phyloP scores from a whole-genome alignment of 768 basidiomycete species.

The Lentinula boryana region DNA sequence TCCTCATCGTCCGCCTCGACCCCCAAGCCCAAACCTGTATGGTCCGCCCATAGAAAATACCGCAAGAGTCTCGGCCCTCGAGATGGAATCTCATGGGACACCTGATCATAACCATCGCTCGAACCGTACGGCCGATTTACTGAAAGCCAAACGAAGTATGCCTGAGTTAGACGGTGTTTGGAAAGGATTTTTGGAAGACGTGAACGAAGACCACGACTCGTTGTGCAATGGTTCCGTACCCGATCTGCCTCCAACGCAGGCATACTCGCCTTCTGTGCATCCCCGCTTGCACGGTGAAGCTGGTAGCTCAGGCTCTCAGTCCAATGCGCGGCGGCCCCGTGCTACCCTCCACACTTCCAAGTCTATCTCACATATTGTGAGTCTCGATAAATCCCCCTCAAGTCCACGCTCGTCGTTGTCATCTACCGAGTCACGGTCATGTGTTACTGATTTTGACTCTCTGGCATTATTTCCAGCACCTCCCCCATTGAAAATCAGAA shows the following conservation, averaged over 20 bases:
- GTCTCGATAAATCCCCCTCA: background rate
- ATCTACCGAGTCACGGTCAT: background rate
- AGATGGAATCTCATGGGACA: background rate
- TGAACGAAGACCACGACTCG: constrained; percentile 13
- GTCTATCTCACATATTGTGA: constrained; percentile 1
- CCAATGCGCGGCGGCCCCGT: background rate
- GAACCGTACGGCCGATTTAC: background rate
- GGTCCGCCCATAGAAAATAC: background rate
- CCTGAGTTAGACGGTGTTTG: constrained; percentile 23
- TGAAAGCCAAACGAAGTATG: constrained; percentile 13
- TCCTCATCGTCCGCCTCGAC: constrained; percentile 22
- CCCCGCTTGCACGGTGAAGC: constrained; percentile 23
- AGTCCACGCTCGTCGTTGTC: background rate
- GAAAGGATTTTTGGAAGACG: constrained; percentile 22
- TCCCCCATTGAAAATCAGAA: constrained; percentile 10
- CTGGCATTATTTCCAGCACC: constrained; percentile 11
- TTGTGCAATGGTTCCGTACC: constrained; percentile 4
- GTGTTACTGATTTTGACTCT: background rate
- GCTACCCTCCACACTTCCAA: background rate
- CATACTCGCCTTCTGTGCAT: constrained; percentile 16
- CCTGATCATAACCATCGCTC: background rate
- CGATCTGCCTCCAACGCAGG: constrained; percentile 6
- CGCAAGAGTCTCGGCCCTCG: background rate
- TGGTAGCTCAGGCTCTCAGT: background rate
- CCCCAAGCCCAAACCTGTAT: constrained; percentile 20